A percentile compares a stretch with the other conserved stretches of the same genome.
phyloP scores from a whole-genome alignment of 306 rosid genomes.

The Rubus idaeus region DNA sequence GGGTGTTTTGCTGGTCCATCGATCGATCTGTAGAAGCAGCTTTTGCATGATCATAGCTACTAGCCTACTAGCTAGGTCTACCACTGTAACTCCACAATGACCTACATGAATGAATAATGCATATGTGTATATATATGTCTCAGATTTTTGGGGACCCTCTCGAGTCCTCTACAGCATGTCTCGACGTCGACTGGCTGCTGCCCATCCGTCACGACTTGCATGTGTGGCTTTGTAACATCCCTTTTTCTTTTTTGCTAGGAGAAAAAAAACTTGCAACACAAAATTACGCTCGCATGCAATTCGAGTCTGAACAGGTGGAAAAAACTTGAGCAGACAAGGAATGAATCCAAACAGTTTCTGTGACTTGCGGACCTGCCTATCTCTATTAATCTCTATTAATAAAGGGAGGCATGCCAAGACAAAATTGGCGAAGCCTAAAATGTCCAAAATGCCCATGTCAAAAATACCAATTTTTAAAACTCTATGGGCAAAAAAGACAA shows the following conservation, averaged over 20 bases:
- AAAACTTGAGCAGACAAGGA: too few species aligned
- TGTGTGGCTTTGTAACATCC: neutral
- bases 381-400: too few species aligned
- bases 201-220: neutral
- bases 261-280: neutral
- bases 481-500: too few species aligned
- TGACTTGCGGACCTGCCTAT: too few species aligned
- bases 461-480: too few species aligned
- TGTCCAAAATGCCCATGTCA: too few species aligned
- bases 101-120: neutral
- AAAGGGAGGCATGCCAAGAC: too few species aligned
- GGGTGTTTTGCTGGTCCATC: constrained; percentile 4
- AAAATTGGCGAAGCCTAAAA: too few species aligned
- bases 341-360: too few species aligned
- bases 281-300: too few species aligned
- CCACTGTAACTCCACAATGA: neutral
- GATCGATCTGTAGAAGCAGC: neutral
- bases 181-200: neutral
- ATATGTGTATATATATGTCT: neutral
- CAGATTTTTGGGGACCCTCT: neutral
- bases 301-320: too few species aligned
- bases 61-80: neutral
- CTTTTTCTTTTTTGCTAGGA: neutral
- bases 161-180: neutral
- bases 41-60: neutral